A percentile compares a stretch with the other conserved stretches of the same genome.
phyloP scores from a whole-genome alignment of 2,329 filamentous ascomycete species.

The Diaporthe vexans region DNA sequence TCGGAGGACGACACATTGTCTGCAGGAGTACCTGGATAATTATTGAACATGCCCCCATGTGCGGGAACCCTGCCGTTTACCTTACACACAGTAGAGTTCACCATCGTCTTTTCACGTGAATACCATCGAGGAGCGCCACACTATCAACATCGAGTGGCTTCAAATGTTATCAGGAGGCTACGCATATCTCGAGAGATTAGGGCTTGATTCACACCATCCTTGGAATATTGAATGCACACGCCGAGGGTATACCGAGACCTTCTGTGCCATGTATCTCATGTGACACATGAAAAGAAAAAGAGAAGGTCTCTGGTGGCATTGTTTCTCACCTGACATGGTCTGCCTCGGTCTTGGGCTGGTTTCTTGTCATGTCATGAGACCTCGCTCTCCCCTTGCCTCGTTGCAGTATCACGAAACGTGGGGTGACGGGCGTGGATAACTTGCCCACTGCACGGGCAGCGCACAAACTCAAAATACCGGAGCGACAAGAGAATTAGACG shows the following conservation, averaged over 20 bases:
- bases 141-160: neutral
- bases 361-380: neutral
- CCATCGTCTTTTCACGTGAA: neutral
- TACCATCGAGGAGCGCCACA: neutral
- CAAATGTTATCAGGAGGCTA: constrained; percentile 2
- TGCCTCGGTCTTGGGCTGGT: neutral
- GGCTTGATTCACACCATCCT: neutral
- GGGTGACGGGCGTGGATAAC: constrained; percentile 17
- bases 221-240: neutral
- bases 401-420: constrained; percentile 33
- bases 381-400: neutral
- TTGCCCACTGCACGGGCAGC: constrained; percentile 20
- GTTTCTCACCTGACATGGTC: neutral
- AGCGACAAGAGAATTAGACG: neutral
- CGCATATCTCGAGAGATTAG: neutral
- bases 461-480: constrained; percentile 29
- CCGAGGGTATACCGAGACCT: neutral
- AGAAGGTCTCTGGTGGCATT: neutral
- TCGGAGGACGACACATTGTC: neutral
- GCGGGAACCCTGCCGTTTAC: too few species aligned
- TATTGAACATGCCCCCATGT: too few species aligned
- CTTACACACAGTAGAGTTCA: too few species aligned
- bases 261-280: neutral
- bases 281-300: neutral
- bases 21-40: neutral